These are phyloP conservation scores for Allium cepa DNA, from an alignment of 106 monocot species.

Conservation along the genomic window DNA sequence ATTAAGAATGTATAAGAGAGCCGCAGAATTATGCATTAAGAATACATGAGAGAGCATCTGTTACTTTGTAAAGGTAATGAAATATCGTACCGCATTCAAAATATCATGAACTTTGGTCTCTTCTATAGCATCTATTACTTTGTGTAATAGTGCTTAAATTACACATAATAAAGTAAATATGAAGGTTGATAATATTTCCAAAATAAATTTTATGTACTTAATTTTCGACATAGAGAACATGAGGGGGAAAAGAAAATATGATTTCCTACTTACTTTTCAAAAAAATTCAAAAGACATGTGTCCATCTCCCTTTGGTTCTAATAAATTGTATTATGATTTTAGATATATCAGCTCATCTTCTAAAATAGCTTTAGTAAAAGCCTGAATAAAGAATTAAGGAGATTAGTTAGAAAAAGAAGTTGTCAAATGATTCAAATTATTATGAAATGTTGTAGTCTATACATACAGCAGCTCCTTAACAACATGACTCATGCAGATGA, in stretches of 20 bases:
- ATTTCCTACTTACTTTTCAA: conserved; percentile 41
- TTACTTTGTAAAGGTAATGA: too few relatives aligned
- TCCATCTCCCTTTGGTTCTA: conserved; percentile 75
- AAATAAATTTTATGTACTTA: neutral
- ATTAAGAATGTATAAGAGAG: too few relatives aligned
- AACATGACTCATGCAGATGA: too few relatives aligned
- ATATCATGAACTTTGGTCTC: conserved; percentile 80
- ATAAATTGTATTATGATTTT: conserved; percentile 57
- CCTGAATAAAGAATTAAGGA: conserved; percentile 28
- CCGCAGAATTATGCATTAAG: too few relatives aligned
- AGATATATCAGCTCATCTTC: conserved; percentile 79
- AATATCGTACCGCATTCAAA: conserved; percentile 49
- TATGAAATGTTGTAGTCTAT: too few relatives aligned
- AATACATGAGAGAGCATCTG: too few relatives aligned
- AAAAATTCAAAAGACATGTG: conserved; percentile 76
- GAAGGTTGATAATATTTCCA: neutral
- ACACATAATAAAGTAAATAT: neutral
- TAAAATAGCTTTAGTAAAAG: conserved; percentile 80
- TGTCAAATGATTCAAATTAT: too few relatives aligned
- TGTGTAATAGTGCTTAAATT: conserved; percentile 51
- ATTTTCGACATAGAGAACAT: neutral
- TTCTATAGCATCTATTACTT: conserved; percentile 86
- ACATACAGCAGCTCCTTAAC: too few relatives aligned
- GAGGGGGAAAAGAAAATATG: neutral
- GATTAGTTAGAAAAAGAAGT: too few relatives aligned